phyloP scores from a whole-genome alignment of 805 yeast genomes.

The Tetrapisispora arboricola region DNA sequence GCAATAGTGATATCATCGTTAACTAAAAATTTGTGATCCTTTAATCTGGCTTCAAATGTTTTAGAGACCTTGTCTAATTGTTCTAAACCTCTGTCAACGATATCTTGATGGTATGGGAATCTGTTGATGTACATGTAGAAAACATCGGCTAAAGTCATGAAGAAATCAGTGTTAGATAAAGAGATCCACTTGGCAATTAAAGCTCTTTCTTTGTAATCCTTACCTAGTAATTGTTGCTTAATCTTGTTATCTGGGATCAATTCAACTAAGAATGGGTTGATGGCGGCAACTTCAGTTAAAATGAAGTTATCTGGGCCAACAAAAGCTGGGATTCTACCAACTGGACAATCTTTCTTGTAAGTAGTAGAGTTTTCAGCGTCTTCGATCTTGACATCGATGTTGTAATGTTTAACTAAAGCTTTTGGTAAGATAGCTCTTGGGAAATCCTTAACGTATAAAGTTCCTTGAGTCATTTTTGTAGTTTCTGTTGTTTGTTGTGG shows the following conservation, averaged over 20 bases:
- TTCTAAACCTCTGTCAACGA: constrained; percentile 35
- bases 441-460: constrained; percentile 34
- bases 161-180: constrained; percentile 56
- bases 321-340: constrained; percentile 57
- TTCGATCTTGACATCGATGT: constrained; percentile 46
- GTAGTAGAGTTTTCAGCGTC: constrained; percentile 24
- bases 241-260: constrained; percentile 28
- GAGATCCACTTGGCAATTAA: constrained; percentile 65
- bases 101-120: constrained; percentile 64
- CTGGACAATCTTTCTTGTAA: constrained; percentile 47
- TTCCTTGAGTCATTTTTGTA: constrained; percentile 4
- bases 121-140: constrained; percentile 53
- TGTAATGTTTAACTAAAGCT: constrained; percentile 47
- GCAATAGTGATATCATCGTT: constrained; percentile 48
- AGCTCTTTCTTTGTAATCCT: constrained; percentile 32
- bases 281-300: constrained; percentile 57
- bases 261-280: constrained; percentile 39
- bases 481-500: constrained; percentile 8
- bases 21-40: constrained; percentile 53
- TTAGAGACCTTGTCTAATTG: constrained; percentile 32
- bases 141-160: constrained; percentile 36
- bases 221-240: constrained; percentile 44
- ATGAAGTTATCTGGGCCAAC: constrained; percentile 66
- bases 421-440: constrained; percentile 26
- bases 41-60: constrained; percentile 46